Base-by-base conservation (phyloP, 192 early-diverging fungal genomes). In the Lobosporangium transversale region DNA sequence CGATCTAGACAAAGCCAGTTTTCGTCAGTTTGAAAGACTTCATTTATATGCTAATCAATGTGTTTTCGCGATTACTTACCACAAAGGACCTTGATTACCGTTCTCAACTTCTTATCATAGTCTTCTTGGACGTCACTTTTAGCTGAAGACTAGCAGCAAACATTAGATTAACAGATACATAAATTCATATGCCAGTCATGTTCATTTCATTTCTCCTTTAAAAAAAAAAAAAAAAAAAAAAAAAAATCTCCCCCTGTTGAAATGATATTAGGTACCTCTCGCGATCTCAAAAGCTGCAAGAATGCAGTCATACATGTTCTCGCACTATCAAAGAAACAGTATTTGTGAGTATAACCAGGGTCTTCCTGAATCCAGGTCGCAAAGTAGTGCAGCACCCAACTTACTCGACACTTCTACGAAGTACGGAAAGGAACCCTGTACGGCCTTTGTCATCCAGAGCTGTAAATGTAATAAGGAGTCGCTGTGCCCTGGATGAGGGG, bases 391-490 rank as follows among this genome's bases (percentile, higher is more conserved):
- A n/a, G n/a, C n/a, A n/a, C n/a, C 45, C 1, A 14, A 58, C 80
- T 61, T 81, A 86, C 79, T 85, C 84, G 14, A 84, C 89, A 69
- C 94, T 90, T 26, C 91, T 86, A 23, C 86, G 87, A 58, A 98
- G 81, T 17, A 95, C 84, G 44, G 86, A 89, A 31, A 89, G 66
- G 60, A 98, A 94, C 26, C 92, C 94, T 21, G 84, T 88, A 17
- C 84, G 79, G 30, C 93, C 92, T 64, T 83, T 88, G 49, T 85
- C 81, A 26, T 89, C 89, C 56, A 96, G 74, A 2, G 79, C 69
- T 23, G 80, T 70, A 31, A 93, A 82, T 14, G 95, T 88, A 14
- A 86, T 67, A 2, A 98, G 68, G 26, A 97, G 63, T 29, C 95
- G 89, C 27, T 84, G 87, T 0, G 89, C 86, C 36, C 92, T 81